Evolutionary conservation across 306 rosid species (phyloP).

Genomic region (Acacia confusa): DNA sequence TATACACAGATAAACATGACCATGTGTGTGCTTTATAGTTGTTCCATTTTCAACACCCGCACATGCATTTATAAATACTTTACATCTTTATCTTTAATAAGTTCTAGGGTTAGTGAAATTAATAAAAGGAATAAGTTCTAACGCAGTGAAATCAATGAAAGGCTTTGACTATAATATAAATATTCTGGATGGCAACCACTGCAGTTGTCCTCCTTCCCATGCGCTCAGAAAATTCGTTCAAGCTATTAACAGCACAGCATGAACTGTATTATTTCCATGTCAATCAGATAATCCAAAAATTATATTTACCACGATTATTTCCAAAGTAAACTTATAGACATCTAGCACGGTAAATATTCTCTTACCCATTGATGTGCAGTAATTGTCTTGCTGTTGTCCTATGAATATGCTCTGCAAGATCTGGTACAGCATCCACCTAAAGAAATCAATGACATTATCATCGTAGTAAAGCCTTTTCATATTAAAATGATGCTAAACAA

Average conservation of each 20-base stretch:
- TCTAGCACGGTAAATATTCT: conserved; percentile 10
- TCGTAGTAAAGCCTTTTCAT: conserved; percentile 2
- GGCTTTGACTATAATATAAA: not conserved
- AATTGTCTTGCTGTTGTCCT: conserved; percentile 79
- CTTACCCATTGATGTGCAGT: conserved; percentile 93
- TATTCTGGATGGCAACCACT: not conserved
- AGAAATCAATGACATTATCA: conserved; percentile 33
- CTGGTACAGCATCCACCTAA: conserved; percentile 97
- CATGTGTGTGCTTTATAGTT: not conserved
- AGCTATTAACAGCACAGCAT: not conserved
- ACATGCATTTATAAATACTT: not conserved
- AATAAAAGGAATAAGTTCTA: not conserved
- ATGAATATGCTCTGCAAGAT: conserved; percentile 83
- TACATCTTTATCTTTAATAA: not conserved
- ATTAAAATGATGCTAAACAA: conserved; percentile 16
- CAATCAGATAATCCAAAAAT: conserved; percentile 14
- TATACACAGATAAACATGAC: not conserved
- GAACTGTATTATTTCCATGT: not conserved
- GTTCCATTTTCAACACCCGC: not conserved
- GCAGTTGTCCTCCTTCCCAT: not conserved
- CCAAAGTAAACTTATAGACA: conserved; percentile 23
- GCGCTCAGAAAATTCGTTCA: not conserved
- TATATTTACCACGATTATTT: conserved; percentile 17
- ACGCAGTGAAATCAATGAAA: not conserved
- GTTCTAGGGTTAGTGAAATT: not conserved